Percentiles rank a stretch among this genome's conserved stretches.
phyloP scores from a whole-genome alignment of 164 flowering plant species.

The Amborella trichopoda region DNA sequence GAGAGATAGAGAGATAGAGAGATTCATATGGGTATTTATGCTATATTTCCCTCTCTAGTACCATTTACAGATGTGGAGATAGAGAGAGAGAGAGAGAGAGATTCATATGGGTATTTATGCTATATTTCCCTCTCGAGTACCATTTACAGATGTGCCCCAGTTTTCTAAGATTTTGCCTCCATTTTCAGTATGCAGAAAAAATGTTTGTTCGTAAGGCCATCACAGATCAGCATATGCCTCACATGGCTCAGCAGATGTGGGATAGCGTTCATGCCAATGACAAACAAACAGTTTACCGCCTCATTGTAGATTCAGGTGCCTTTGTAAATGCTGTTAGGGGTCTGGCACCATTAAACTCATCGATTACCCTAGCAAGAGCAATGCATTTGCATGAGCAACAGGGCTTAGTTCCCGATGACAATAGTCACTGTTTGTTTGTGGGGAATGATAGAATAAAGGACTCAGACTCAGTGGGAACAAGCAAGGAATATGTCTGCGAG shows the following conservation, averaged over 20 bases:
- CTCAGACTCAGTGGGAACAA: conserved; percentile 12
- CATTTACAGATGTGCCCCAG: too few relatives aligned
- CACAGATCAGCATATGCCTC: conserved; percentile 23
- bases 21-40: too few relatives aligned
- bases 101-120: too few relatives aligned
- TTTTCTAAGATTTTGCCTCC: too few relatives aligned
- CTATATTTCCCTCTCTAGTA: too few relatives aligned
- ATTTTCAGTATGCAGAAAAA: conserved; percentile 76
- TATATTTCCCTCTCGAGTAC: too few relatives aligned
- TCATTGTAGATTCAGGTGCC: conserved; percentile 39
- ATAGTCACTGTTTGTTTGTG: conserved; percentile 15
- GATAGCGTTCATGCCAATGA: conserved; percentile 59
- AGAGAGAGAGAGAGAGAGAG: too few relatives aligned
- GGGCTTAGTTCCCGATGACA: conserved; percentile 13
- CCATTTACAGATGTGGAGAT: too few relatives aligned
- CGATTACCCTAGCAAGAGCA: conserved; percentile 38
- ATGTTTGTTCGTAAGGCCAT: conserved; percentile 43
- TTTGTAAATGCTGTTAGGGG: conserved; percentile 52
- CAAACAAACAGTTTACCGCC: conserved; percentile 65
- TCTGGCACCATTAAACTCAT: conserved; percentile 21
- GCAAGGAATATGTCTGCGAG: conserved; percentile 15
- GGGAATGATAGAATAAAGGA: conserved; percentile 22
- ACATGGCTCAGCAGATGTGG: conserved; percentile 61
- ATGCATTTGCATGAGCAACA: conserved; percentile 52
- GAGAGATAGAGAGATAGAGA: too few relatives aligned